Evolutionary conservation across 176 grass and related monocot genomes (phyloP).

Genomic region (Chrysopogon serrulatus): DNA sequence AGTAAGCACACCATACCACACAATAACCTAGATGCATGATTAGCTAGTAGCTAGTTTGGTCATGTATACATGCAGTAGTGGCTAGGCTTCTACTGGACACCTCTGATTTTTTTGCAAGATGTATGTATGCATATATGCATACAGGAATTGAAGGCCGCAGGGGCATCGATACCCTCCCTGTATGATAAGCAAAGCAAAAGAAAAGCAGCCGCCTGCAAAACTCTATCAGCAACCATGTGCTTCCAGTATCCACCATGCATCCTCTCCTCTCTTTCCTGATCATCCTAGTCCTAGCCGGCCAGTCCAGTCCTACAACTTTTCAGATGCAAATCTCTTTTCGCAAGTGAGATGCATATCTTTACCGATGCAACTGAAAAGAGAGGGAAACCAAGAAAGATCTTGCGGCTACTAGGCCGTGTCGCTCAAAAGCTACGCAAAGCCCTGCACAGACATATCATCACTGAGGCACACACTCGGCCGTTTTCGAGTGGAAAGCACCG

Average conservation of each 20-base stretch:
- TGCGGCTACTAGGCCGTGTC: conserved; percentile 25
- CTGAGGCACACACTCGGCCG: conserved; percentile 3
- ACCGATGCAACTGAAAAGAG: conserved; percentile 47
- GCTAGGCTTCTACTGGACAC: conserved; percentile 3
- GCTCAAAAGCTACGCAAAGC: conserved; percentile 35
- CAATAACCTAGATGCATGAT: not conserved
- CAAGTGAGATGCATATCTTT: conserved; percentile 27
- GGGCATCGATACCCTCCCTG: conserved; percentile 37
- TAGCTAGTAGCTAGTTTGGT: not conserved
- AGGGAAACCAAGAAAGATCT: conserved; percentile 21
- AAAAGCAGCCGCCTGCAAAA: conserved; percentile 28
- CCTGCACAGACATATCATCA: conserved; percentile 21
- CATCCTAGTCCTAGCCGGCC: not conserved
- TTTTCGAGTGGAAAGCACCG: conserved; percentile 9
- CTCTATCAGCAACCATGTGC: conserved; percentile 19
- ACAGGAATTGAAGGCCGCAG: not conserved
- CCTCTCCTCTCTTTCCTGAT: not conserved
- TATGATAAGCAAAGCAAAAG: conserved; percentile 59
- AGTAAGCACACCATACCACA: not conserved
- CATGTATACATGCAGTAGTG: not conserved
- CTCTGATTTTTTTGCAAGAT: not conserved
- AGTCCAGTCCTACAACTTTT: conserved; percentile 28
- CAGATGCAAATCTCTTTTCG: conserved; percentile 71
- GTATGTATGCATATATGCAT: not conserved
- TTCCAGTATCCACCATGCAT: conserved; percentile 1